Evolutionary conservation across 371 early-diverging fungal species (phyloP).

Genomic region (Rhizopus stolonifer): DNA sequence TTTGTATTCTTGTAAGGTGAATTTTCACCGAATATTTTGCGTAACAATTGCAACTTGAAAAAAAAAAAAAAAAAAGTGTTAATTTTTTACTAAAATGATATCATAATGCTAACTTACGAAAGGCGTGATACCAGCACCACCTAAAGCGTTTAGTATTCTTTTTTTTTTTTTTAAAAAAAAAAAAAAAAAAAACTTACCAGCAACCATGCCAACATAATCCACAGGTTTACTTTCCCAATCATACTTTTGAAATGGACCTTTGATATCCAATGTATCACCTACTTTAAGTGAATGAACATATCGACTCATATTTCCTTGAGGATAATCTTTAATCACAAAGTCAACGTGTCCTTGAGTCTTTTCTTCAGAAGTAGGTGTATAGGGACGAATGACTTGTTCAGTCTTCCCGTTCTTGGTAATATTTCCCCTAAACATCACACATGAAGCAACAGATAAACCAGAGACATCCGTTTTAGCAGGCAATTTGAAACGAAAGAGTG

Average conservation of each 20-base stretch:
- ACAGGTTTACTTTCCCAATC: slow-evolving; percentile 73
- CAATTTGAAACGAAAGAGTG: slow-evolving; percentile 77
- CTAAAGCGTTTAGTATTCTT: slow-evolving; percentile 1
- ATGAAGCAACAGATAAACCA: slow-evolving; percentile 79
- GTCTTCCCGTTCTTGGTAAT: slow-evolving; percentile 53
- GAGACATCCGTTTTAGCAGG: slow-evolving; percentile 59
- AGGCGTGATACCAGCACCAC: slow-evolving; percentile 96
- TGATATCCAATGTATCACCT: slow-evolving; percentile 84
- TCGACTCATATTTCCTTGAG: slow-evolving; percentile 74
- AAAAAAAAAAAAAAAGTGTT: background rate
- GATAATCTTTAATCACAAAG: slow-evolving; percentile 82
- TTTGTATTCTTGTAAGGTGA: slow-evolving; percentile 69
- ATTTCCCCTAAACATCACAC: slow-evolving; percentile 64
- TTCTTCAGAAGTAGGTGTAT: slow-evolving; percentile 86
- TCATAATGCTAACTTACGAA: slow-evolving; percentile 48
- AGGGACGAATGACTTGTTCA: slow-evolving; percentile 78
- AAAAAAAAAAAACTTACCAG: slow-evolving; percentile 32
- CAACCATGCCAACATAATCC: slow-evolving; percentile 79
- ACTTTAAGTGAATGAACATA: slow-evolving; percentile 77
- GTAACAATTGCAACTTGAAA: slow-evolving; percentile 60
- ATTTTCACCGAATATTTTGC: slow-evolving; percentile 66
- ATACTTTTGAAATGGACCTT: slow-evolving; percentile 91
- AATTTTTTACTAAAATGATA: background rate
- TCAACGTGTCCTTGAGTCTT: slow-evolving; percentile 79
- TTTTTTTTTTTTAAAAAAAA: too few species aligned